phyloP scores from a whole-genome alignment of 495 filamentous ascomycete species.

The Rhizodiscina lignyota region DNA sequence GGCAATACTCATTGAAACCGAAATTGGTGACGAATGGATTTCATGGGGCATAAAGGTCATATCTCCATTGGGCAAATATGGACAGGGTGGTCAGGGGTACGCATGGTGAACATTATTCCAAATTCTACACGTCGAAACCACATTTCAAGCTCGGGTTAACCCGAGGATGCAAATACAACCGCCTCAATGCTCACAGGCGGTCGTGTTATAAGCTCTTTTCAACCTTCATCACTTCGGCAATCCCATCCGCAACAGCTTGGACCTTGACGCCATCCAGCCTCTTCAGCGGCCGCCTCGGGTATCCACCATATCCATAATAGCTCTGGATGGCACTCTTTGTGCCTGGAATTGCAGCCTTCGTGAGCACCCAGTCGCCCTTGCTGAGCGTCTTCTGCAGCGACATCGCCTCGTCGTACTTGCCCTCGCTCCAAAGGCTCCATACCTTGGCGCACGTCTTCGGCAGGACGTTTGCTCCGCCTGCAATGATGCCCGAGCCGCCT shows the following conservation, averaged over 20 bases:
- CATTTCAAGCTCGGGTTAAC: too few species aligned
- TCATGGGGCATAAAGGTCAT: too few species aligned
- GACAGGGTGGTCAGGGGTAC: too few species aligned
- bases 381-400: constrained; percentile 54
- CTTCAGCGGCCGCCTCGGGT: constrained; percentile 56
- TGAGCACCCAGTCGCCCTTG: constrained; percentile 71
- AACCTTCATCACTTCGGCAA: constrained; percentile 54
- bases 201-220: constrained; percentile 38
- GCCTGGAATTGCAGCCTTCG: constrained; percentile 71
- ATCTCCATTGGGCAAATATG: too few species aligned
- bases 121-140: too few species aligned
- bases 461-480: constrained; percentile 73
- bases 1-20: too few species aligned
- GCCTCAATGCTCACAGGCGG: too few species aligned
- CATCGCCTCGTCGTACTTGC: constrained; percentile 56
- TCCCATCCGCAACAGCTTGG: constrained; percentile 39
- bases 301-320: constrained; percentile 75
- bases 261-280: constrained; percentile 37
- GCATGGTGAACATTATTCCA: too few species aligned
- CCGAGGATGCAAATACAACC: too few species aligned
- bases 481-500: constrained; percentile 72
- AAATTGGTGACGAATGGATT: too few species aligned
- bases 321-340: constrained; percentile 73
- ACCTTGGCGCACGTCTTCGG: constrained; percentile 68
- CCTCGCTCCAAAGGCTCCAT: constrained; percentile 62